phyloP scores from a whole-genome alignment of 1,284 basidiomycete species.

The Microbotryum scabiosae region DNA sequence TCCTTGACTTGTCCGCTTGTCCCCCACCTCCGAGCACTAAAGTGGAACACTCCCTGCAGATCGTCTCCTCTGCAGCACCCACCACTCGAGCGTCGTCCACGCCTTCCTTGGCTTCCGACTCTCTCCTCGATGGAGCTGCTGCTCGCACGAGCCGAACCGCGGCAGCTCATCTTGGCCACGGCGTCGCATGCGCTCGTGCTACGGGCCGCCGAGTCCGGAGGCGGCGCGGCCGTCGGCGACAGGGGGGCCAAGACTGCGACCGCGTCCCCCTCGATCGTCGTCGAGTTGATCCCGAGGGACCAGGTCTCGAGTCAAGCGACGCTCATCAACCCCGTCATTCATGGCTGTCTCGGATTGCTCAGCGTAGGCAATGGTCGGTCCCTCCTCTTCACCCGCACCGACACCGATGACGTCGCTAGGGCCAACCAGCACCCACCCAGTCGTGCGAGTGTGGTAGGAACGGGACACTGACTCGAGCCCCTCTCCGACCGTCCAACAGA shows the following conservation, averaged over 20 bases:
- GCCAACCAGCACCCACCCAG: not conserved
- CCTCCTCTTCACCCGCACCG: not conserved
- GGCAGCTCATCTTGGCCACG: not conserved
- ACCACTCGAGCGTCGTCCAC: too few species aligned
- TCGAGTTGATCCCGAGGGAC: constrained; percentile 67
- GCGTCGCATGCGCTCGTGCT: not conserved
- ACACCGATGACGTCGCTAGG: not conserved
- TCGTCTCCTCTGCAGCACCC: too few species aligned
- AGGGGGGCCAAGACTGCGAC: not conserved
- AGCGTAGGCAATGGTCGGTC: constrained; percentile 43
- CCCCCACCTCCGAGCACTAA: too few species aligned
- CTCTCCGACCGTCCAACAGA: constrained; percentile 45
- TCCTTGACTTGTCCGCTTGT: too few species aligned
- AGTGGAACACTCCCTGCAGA: too few species aligned
- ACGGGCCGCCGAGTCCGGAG: constrained; percentile 11
- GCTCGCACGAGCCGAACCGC: not conserved
- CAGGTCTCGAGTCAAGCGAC: constrained; percentile 55
- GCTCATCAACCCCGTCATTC: constrained; percentile 51
- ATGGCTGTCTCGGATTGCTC: constrained; percentile 55
- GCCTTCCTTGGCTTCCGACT: too few species aligned
- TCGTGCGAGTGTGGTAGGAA: not conserved
- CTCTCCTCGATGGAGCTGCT: too few species aligned
- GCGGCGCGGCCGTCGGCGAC: constrained; percentile 6
- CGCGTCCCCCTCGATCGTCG: constrained; percentile 45
- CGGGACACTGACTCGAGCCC: not conserved